These are phyloP conservation scores for Pelargonium fulgidum DNA, from an alignment of 441 rosid genomes.

Conservation along the genomic window DNA sequence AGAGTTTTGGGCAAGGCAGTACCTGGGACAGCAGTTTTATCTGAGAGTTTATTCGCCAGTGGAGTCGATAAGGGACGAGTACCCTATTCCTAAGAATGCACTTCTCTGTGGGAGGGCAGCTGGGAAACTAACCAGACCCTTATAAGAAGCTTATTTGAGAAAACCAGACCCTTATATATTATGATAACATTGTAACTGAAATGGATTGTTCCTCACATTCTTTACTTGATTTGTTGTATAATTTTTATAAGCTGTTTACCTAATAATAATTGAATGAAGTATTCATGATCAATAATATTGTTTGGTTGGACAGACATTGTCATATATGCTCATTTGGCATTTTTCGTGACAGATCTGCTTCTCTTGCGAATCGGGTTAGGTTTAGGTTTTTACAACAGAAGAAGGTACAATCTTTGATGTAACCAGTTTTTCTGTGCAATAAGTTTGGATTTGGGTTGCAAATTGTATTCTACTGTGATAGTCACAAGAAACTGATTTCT, in stretches of 20 bases:
- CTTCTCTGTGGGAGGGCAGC: conserved; percentile 51
- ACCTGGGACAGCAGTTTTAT: conserved; percentile 62
- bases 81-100: conserved; percentile 43
- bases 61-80: conserved; percentile 44
- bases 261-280: neutral
- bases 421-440: too few relatives aligned
- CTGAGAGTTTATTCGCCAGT: conserved; percentile 42
- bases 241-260: neutral
- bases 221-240: conserved; percentile 1
- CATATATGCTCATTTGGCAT: too few relatives aligned
- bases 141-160: neutral
- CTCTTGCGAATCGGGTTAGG: too few relatives aligned
- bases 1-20: conserved; percentile 61
- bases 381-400: too few relatives aligned
- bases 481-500: too few relatives aligned
- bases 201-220: neutral
- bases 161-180: neutral
- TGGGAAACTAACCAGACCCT: conserved; percentile 17
- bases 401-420: too few relatives aligned
- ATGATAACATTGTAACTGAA: neutral
- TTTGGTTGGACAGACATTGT: too few relatives aligned
- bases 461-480: too few relatives aligned
- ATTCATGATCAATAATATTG: too few relatives aligned
- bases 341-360: too few relatives aligned
- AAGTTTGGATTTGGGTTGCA: too few relatives aligned